These are phyloP conservation scores for Phyllosticta citribraziliensis DNA, from an alignment of 2,329 filamentous ascomycete species.

Conservation along the genomic window DNA sequence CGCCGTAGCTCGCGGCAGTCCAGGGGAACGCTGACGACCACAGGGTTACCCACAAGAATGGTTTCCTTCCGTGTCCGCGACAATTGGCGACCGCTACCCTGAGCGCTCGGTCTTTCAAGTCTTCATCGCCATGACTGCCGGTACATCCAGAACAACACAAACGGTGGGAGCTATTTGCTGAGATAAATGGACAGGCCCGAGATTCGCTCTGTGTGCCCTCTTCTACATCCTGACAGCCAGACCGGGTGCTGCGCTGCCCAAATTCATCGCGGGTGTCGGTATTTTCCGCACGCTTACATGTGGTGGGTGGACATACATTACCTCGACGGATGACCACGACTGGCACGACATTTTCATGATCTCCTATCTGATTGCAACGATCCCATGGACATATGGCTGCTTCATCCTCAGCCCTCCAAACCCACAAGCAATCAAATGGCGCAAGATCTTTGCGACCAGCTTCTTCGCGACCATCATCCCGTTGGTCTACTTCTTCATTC, in stretches of 20 bases:
- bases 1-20: background rate
- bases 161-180: background rate
- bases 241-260: constrained; percentile 65
- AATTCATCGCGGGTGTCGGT: constrained; percentile 69
- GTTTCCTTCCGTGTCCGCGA: constrained; percentile 93
- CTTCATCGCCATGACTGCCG: constrained; percentile 93
- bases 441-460: constrained; percentile 69
- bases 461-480: constrained; percentile 91
- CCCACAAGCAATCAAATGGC: constrained; percentile 70
- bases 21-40: constrained; percentile 9
- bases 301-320: constrained; percentile 97
- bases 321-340: constrained; percentile 94
- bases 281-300: constrained; percentile 85
- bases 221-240: constrained; percentile 84
- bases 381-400: constrained; percentile 92
- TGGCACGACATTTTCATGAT: constrained; percentile 99
- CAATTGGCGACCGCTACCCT: constrained; percentile 93
- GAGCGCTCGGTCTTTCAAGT: constrained; percentile 95
- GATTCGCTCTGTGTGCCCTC: constrained; percentile 80
- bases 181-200: constrained; percentile 52
- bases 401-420: constrained; percentile 81
- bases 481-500: constrained; percentile 93
- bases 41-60: constrained; percentile 65
- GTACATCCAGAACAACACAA: constrained; percentile 34
- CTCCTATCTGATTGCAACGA: constrained; percentile 84